Evolutionary conservation across 2,329 filamentous ascomycete species (phyloP).

Genomic region (Penicillium sp.): DNA sequence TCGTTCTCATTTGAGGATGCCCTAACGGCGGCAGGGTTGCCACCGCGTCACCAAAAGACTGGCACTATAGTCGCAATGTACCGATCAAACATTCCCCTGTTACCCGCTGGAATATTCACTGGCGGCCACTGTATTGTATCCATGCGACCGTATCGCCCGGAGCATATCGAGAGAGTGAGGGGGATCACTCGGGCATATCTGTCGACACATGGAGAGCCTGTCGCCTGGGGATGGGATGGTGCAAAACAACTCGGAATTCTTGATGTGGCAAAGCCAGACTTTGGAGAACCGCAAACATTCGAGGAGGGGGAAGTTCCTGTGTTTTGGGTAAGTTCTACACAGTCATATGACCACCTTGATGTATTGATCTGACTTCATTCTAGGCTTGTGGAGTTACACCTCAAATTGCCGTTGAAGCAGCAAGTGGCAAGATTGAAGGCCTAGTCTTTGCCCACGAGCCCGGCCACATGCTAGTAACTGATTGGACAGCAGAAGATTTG

Average conservation of each 20-base stretch:
- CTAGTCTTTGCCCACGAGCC: slow-evolving; percentile 62
- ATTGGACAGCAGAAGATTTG: slow-evolving; percentile 49
- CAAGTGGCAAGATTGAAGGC: slow-evolving; percentile 49
- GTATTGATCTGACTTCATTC: slow-evolving; percentile 56
- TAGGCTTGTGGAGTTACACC: slow-evolving; percentile 68
- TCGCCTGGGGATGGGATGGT: slow-evolving; percentile 65
- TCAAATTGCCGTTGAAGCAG: slow-evolving; percentile 62
- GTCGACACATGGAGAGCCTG: slow-evolving; percentile 62
- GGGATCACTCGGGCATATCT: slow-evolving; percentile 56
- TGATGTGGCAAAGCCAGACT: slow-evolving; percentile 56
- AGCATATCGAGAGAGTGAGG: slow-evolving; percentile 55
- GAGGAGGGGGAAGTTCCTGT: slow-evolving; percentile 40
- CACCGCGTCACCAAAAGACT: slow-evolving; percentile 52
- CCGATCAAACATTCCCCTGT: slow-evolving; percentile 56
- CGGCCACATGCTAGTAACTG: slow-evolving; percentile 62
- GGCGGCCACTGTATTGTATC: slow-evolving; percentile 59
- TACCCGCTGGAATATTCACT: slow-evolving; percentile 59
- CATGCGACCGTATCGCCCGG: slow-evolving; percentile 58
- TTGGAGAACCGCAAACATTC: slow-evolving; percentile 53
- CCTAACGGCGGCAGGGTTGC: slow-evolving; percentile 51
- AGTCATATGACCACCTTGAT: slow-evolving; percentile 13
- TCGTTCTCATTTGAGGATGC: slow-evolving; percentile 64
- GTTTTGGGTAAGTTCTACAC: slow-evolving; percentile 29
- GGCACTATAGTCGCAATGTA: slow-evolving; percentile 63
- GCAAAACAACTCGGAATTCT: slow-evolving; percentile 54